Evolutionary conservation across 2,329 filamentous ascomycete genomes (phyloP), one percentile per base, ranked within the genome.

Genomic region (Fusarium sp.): DNA sequence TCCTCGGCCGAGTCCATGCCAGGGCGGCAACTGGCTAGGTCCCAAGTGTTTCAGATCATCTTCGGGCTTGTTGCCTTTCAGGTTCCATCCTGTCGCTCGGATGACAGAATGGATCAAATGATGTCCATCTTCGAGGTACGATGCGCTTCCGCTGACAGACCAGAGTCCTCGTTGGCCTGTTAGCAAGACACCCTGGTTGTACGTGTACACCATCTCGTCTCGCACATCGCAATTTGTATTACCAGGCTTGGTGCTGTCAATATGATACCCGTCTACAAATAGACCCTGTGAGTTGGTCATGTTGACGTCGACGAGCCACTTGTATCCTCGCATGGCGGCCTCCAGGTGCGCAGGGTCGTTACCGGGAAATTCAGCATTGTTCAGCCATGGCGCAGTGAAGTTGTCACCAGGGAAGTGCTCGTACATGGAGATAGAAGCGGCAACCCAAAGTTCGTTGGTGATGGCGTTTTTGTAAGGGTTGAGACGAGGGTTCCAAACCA

Each of bases 391-490:
- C 0, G 90, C 90, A 21, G 86, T 83, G 68, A 94, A 93, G 35
- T 85, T 80, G 76, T 97, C 93, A 2, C 93, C 93, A 0, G 94
- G 93, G 70, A 94, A 97, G 76, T 95, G 87, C 8, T 96, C 85
- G 76, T 97, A 98, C 95, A 98, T 98, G 54, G 86, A 88, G 35
- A 95, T 87, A 23, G 92, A 96, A 0, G 93, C 93, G 0, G 94
- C 86, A 63, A 98, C 93, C 80, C 88, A 98, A 2, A 98, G 86
- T 77, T 98, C 89, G 75, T 98, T 98, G 29, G 95, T 98, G 73
- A 98, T 97, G 67, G 95, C 93, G 75, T 98, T 98, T 77, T 98
- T 98, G 83, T 98, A 98, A 0, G 94, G 93, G 38, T 85, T 80
- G 28, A 95, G 81, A 35, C 88, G 87, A 5, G 93, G 93, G 70